Evolutionary conservation across 768 basidiomycete genomes (phyloP).

Genomic region (Suillus luteus): DNA sequence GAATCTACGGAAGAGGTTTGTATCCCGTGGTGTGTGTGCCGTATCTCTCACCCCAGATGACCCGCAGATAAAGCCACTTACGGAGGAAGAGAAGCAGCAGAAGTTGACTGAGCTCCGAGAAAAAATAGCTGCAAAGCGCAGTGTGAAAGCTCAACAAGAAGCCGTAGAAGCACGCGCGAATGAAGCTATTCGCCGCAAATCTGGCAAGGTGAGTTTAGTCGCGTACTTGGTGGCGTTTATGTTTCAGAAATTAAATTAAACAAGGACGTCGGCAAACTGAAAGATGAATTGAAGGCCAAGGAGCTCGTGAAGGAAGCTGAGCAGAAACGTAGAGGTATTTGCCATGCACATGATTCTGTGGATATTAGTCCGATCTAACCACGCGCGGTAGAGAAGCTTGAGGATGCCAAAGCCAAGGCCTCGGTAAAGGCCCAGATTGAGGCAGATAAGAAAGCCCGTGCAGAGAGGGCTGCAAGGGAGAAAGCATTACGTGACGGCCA

Average conservation of each 20-base stretch:
- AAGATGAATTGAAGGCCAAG: slow-evolving; percentile 77
- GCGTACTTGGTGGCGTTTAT: neutral
- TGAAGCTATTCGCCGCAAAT: slow-evolving; percentile 81
- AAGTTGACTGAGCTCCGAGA: slow-evolving; percentile 77
- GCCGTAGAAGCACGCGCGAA: slow-evolving; percentile 71
- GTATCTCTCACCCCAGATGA: slow-evolving; percentile 3
- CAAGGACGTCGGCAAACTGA: slow-evolving; percentile 70
- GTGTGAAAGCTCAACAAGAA: slow-evolving; percentile 70
- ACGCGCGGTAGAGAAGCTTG: slow-evolving; percentile 71
- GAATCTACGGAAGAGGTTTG: slow-evolving; percentile 90
- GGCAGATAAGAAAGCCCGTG: slow-evolving; percentile 86
- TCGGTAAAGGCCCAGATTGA: slow-evolving; percentile 94
- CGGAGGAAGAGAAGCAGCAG: slow-evolving; percentile 88
- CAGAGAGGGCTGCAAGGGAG: slow-evolving; percentile 85
- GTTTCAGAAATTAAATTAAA: neutral
- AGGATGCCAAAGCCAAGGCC: slow-evolving; percentile 82
- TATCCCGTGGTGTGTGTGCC: neutral
- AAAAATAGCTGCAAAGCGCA: slow-evolving; percentile 82
- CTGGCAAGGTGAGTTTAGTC: slow-evolving; percentile 61
- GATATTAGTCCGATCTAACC: neutral
- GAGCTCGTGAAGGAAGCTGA: slow-evolving; percentile 84
- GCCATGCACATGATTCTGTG: too few relatives aligned
- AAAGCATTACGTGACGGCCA: slow-evolving; percentile 88
- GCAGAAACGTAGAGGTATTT: slow-evolving; percentile 71
- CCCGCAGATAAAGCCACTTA: slow-evolving; percentile 83